Evolutionary conservation across 345 rosid genomes (phyloP).

Genomic region (Alliaria petiolata): DNA sequence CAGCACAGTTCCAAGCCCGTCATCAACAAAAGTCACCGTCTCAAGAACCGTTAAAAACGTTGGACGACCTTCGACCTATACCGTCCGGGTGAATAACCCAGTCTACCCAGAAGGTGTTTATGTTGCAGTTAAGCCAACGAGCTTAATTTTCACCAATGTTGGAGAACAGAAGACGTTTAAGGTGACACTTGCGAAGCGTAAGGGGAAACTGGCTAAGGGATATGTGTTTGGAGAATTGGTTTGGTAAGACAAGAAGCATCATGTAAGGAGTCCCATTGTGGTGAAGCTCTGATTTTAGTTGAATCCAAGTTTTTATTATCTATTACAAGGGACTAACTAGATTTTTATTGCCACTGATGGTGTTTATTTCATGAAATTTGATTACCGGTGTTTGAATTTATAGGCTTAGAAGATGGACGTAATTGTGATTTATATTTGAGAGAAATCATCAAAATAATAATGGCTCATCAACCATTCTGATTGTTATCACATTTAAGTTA

Average conservation of each 20-base stretch:
- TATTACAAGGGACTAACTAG: no score
- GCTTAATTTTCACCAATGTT: slow-evolving; percentile 41
- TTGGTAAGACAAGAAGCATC: slow-evolving; percentile 68
- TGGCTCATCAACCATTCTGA: no score
- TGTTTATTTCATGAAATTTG: no score
- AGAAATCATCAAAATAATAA: no score
- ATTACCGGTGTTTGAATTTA: slow-evolving; percentile 12
- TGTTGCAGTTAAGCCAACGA: slow-evolving; percentile 46
- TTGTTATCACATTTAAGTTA: no score
- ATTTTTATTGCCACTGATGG: no score
- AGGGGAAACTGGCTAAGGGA: slow-evolving; percentile 16
- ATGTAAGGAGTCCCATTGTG: slow-evolving; percentile 73
- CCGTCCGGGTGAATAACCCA: slow-evolving; percentile 30
- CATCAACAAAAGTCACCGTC: slow-evolving; percentile 26
- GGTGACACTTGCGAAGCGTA: slow-evolving; percentile 35
- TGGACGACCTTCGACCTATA: slow-evolving; percentile 60
- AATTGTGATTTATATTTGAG: not conserved
- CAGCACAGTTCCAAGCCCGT: slow-evolving; percentile 46
- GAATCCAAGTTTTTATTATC: no score
- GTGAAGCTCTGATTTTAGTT: slow-evolving; percentile 32
- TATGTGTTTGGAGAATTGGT: slow-evolving; percentile 55
- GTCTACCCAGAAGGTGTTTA: slow-evolving; percentile 51
- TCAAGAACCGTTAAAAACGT: slow-evolving; percentile 63
- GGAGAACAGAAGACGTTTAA: slow-evolving; percentile 61
- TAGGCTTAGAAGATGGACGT: not conserved